Evolutionary conservation across 495 filamentous ascomycete species (phyloP).

Genomic region (Chaetomium fimeti): DNA sequence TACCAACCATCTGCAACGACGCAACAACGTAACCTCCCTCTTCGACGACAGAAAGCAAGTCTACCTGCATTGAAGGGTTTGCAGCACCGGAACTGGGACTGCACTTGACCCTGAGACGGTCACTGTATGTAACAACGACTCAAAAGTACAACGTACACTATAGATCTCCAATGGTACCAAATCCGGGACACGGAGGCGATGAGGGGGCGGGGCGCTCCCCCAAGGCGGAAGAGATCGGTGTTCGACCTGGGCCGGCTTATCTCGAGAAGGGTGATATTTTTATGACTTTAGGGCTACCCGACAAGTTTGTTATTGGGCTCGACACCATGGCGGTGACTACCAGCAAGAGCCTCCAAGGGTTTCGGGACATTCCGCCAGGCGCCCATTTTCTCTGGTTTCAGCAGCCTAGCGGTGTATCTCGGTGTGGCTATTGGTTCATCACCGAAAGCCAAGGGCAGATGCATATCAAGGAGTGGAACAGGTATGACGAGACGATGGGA

Average conservation of each 20-base stretch:
- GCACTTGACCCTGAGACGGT: neutral
- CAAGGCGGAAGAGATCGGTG: neutral
- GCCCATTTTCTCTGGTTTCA: constrained; percentile 60
- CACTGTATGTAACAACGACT: neutral
- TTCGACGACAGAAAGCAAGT: neutral
- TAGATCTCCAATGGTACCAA: neutral
- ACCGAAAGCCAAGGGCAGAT: constrained; percentile 42
- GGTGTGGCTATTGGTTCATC: constrained; percentile 61
- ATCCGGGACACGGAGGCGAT: neutral
- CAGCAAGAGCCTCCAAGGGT: constrained; percentile 49
- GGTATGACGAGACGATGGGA: constrained; percentile 48
- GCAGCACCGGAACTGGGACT: too few species aligned
- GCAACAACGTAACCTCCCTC: neutral
- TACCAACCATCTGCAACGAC: neutral
- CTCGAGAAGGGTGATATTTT: constrained; percentile 46
- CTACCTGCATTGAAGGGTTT: too few species aligned
- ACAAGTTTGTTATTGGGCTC: constrained; percentile 46
- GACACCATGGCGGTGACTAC: constrained; percentile 45
- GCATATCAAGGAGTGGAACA: constrained; percentile 61
- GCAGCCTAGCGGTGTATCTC: constrained; percentile 46
- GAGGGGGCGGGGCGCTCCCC: too few species aligned
- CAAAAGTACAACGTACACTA: too few species aligned
- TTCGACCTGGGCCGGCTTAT: neutral
- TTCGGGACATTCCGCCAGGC: constrained; percentile 59
- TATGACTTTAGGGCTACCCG: constrained; percentile 42